A percentile compares a stretch with the other conserved stretches of the same genome.
Conservation (phyloP, 2,329 filamentous ascomycete species). For the Plenodomus lindquistii region DNA sequence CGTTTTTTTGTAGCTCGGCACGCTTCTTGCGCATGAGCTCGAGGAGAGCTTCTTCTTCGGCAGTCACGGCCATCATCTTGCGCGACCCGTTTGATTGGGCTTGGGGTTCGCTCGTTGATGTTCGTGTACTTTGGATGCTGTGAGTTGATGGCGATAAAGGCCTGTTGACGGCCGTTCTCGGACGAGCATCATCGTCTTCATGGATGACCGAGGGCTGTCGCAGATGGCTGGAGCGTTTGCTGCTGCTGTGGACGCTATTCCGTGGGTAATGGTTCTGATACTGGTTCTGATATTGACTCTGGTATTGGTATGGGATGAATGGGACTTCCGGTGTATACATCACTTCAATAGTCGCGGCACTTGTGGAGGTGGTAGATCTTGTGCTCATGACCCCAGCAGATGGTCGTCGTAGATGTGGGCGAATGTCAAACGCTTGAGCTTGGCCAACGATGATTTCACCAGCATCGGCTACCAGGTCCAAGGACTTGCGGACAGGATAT, state of each 20-base stretch:
- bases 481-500: constrained; percentile 35
- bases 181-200: constrained; percentile 39
- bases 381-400: constrained; percentile 40
- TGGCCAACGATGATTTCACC: constrained; percentile 43
- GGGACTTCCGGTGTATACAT: constrained; percentile 42
- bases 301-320: constrained; percentile 19
- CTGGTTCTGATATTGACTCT: not conserved
- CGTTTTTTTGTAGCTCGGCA: constrained; percentile 49
- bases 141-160: constrained; percentile 30
- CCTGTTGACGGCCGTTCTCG: constrained; percentile 28
- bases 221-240: constrained; percentile 34
- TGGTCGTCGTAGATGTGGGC: constrained; percentile 25
- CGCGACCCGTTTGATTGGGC: constrained; percentile 30
- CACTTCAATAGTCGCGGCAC: constrained; percentile 45
- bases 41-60: constrained; percentile 54
- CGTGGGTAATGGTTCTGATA: constrained; percentile 7
- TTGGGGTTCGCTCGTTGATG: constrained; percentile 41
- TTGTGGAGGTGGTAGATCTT: constrained; percentile 36
- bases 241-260: constrained; percentile 22
- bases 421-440: constrained; percentile 43
- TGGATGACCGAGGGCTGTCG: constrained; percentile 45
- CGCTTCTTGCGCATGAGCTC: constrained; percentile 56
- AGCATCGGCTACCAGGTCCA: constrained; percentile 38
- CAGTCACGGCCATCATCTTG: constrained; percentile 53
- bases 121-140: constrained; percentile 36